Evolutionary conservation across 148 eudicot genomes (phyloP), one percentile per base, ranked within the genome.

Genomic region (Salicornia ramosissima): DNA sequence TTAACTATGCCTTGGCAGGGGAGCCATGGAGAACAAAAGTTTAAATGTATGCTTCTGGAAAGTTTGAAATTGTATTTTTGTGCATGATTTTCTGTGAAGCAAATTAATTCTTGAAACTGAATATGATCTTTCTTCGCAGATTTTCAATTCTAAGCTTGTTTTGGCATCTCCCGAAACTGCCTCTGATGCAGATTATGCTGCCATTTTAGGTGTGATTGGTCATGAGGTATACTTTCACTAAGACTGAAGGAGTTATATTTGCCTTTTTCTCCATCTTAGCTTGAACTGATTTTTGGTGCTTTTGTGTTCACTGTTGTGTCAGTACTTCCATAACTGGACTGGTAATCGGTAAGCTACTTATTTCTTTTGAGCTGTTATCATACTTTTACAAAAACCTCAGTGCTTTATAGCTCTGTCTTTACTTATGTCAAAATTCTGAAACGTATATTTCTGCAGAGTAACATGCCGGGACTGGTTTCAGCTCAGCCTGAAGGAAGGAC

Each of bases 281-380:
- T 26, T 69, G 43, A 21, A 64, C 54, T 74, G 22, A 64, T 52
- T 11, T 46, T 22, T 64, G 61, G 21, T 77, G 52, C 63, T 72
- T 71, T 73, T 62, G 64, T 60, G 33, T 29, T 81, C 40, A 40
- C 69, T 80, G 64, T 79, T 78, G 47, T 77, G 59, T 76, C 82
- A 94, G 99, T 95, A 95, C 80, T 95, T 91, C 75, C 99, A 95
- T 84, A 95, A 95, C 82, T 95, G 99, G 99, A 95, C 99, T n/a
- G 99, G 99, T 71, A 95, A 95, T 86, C 88, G 99, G 99, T 94
- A 26, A 16, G 79, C 55, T 65, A 43, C 22, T 25, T 68, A 68
- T 25, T 31, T 28, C 42, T 22, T 24, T 63, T 50, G 5, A 67
- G 57, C 55, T 4, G 33, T 6, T 21, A 6, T 14, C 65, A 25